Evolutionary conservation across 768 basidiomycete species (phyloP).

Genomic region (Cyclocybe aegerita): DNA sequence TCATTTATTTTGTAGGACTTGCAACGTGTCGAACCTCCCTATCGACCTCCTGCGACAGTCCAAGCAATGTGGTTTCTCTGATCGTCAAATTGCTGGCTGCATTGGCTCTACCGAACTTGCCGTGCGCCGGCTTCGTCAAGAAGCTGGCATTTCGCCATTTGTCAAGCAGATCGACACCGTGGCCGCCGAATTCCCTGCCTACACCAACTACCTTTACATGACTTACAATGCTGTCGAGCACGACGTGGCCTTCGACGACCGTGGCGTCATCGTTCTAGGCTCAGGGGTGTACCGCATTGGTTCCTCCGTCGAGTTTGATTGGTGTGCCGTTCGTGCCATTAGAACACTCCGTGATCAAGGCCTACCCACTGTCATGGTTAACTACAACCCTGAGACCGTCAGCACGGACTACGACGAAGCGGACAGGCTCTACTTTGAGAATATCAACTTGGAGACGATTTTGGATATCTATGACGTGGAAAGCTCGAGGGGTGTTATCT

Average conservation of each 20-base stretch:
- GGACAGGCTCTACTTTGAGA: conserved; percentile 97
- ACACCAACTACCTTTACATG: conserved; percentile 98
- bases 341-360: conserved; percentile 94
- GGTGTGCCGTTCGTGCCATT: conserved; percentile 98
- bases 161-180: conserved; percentile 99
- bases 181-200: conserved; percentile 97
- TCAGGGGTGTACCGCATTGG: conserved; percentile 99
- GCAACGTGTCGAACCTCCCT: conserved; percentile 64
- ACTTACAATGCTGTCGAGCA: conserved; percentile 98
- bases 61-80: conserved; percentile 96
- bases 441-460: conserved; percentile 94
- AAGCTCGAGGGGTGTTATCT: conserved; percentile 84
- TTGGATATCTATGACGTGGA: conserved; percentile 96
- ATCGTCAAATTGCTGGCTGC: conserved; percentile 81
- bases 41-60: conserved; percentile 68
- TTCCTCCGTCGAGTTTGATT: conserved; percentile 99
- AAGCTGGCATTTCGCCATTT: conserved; percentile 79
- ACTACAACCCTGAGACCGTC: conserved; percentile 99
- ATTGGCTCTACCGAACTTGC: conserved; percentile 92
- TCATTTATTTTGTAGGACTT: conserved; percentile 41
- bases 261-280: conserved; percentile 95
- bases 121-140: conserved; percentile 86
- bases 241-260: conserved; percentile 85
- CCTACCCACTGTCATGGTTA: conserved; percentile 96
- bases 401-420: conserved; percentile 99